Evolutionary conservation across 2,329 filamentous ascomycete genomes (phyloP), one percentile per base, ranked within the genome.

Genomic region (Colletotrichum nymphaeae): DNA sequence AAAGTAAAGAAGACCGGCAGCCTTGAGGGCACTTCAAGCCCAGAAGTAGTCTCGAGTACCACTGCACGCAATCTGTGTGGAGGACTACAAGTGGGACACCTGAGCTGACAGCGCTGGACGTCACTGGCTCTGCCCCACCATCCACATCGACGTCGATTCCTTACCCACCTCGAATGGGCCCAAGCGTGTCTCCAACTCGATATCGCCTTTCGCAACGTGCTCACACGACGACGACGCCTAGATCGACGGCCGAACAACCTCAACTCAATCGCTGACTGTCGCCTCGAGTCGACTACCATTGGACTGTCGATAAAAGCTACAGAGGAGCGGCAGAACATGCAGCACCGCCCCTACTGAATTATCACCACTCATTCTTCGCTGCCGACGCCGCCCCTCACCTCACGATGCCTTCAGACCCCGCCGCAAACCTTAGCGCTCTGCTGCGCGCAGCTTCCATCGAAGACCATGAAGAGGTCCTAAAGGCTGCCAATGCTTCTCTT

Each of bases 381-480:
- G 28, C 28, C 63, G 52, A 30, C 26, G 35, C 35, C 28, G n/a
- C 55, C 55, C 26, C 57, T 12, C 71, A 49, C 62, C 56, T 67
- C 58, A 68, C 62, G 24, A 85, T 85, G 84, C 78, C 83, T 80
- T 53, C 68, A n/a, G 85, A 88, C 79, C 82, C 86, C 78, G 83
- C 88, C 74, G 83, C 86, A 46, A 83, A 85, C 69, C 86, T 91
- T 78, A 85, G 86, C 78, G 85, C 87, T 75, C 83, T 90, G 74
- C 86, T 93, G 77, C 86, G 87, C 74, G 81, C 84, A 65, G 82
- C 90, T 63, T 86, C 86, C 63, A 90, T 93, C 78, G 83, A 90
- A 74, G 93, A 97, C 84, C 93, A 95, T 82, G 90, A 93, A 59
- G 92, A 95, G 82, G 85, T 94, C 64, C 89, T 97, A 72, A 87